Base-by-base conservation (phyloP, 1,139 yeast species). In the Citeromyces hawaiiensis region DNA sequence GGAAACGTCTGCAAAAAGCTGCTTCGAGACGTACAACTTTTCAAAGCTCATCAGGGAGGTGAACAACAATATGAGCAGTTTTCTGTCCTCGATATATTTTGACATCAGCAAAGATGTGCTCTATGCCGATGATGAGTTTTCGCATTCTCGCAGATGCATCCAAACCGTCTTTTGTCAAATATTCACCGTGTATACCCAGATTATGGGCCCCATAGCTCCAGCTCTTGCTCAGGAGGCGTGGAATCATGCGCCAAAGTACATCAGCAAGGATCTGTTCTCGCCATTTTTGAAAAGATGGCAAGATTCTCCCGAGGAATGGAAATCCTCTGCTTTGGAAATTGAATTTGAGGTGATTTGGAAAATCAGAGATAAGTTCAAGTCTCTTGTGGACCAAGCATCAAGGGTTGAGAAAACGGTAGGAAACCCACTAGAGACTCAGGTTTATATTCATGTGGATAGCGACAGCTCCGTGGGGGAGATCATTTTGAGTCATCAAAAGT, bases 141-240 rank as follows among this genome's bases (percentile, higher is more conserved):
- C 82, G 0, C 39, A 51, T 1, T 68, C 73, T 30, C 71, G 97
- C 45, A 64, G 70, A 43, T 70, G 81, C 3, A 76, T 81, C 3
- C 94, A 83, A 55, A 77, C 83, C 8, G 94, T 83, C 0, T 64
- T 93, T 40, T 56, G 63, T 34, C 72, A 80, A 46, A 63, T 85
- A 11, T 60, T 87, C 30, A 66, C 64, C 37, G 68, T 77, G 0
- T 83, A 87, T 50, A 57, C 77, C 18, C 71, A 83, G 0, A 57
- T 85, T 2, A 56, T 88, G 44, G 70, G 91, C 0, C 98, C 98
- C 1, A 72, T 93, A 0, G 63, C 83, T 33, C 99, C 99, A 1
- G 55, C 83, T 5, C 61, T 87, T 43, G 71, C 88, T 0, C 97
- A 91, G 55, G 97, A 93, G 53, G 88, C 76, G 0, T 87, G 96